Percentiles rank a stretch among this genome's conserved stretches.
Conservation (phyloP, 2,329 filamentous ascomycete genomes). For the Colletotrichum navitas region DNA sequence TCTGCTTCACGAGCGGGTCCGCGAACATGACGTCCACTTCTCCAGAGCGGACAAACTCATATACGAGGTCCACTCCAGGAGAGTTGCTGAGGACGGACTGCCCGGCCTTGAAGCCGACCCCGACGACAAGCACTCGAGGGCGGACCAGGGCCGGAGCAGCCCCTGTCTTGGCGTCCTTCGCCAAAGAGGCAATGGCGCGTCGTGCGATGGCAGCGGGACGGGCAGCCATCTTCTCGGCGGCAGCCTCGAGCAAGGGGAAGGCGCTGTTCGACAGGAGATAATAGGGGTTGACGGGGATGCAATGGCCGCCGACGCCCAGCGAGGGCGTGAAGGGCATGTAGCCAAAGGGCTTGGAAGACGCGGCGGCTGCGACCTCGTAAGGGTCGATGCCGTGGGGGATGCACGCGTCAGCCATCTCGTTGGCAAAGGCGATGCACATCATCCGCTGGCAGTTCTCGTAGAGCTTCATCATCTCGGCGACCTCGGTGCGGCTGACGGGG, state of each 20-base stretch:
- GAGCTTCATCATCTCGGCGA: conserved; percentile 60
- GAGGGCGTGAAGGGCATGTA: conserved; percentile 54
- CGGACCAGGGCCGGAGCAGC: conserved; percentile 32
- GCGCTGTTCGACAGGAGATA: conserved; percentile 55
- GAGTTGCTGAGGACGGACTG: conserved; percentile 51
- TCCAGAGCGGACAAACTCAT: conserved; percentile 43
- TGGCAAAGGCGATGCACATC: conserved; percentile 57
- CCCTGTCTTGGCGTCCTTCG: not conserved
- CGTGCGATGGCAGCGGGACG: conserved; percentile 49
- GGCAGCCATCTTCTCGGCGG: conserved; percentile 50
- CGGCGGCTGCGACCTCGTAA: conserved; percentile 55
- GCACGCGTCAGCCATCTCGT: conserved; percentile 60
- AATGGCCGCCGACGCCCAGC: conserved; percentile 58
- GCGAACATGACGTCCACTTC: conserved; percentile 49
- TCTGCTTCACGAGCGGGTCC: conserved; percentile 49
- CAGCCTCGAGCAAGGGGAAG: conserved; percentile 54
- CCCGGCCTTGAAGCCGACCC: conserved; percentile 53
- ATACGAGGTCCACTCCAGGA: conserved; percentile 48
- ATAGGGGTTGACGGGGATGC: conserved; percentile 59
- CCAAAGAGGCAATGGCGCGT: conserved; percentile 24
- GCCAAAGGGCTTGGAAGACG: conserved; percentile 56
- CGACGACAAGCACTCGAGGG: conserved; percentile 48
- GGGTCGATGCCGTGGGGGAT: conserved; percentile 52
- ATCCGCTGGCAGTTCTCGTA: conserved; percentile 61
- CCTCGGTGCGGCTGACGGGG: conserved; percentile 55